A percentile compares a stretch with the other conserved stretches of the same genome.
phyloP scores from a whole-genome alignment of 768 basidiomycete species.

The Naganishia onofrii region DNA sequence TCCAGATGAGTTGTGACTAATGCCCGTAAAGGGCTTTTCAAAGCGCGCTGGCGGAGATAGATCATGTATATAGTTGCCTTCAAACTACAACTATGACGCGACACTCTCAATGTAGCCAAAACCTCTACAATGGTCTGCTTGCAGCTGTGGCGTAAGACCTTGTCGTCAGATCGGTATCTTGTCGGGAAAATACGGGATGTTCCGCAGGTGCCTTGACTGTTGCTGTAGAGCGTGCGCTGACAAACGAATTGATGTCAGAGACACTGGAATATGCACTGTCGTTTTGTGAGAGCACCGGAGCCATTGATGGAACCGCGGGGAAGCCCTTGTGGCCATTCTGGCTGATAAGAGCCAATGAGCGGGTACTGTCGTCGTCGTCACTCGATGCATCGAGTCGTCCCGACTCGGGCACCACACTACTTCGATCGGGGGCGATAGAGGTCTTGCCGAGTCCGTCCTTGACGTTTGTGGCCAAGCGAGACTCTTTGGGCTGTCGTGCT shows the following conservation, averaged over 20 bases:
- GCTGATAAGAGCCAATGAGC: neutral
- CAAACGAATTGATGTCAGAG: neutral
- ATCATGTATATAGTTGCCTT: neutral
- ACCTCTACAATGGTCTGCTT: neutral
- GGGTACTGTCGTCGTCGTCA: neutral
- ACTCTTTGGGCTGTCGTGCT: neutral
- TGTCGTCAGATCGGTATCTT: conserved; percentile 5
- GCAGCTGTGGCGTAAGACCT: conserved; percentile 14
- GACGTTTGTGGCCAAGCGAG: neutral
- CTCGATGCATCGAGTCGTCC: neutral
- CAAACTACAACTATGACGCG: neutral
- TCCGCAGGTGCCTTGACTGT: neutral
- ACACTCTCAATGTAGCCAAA: neutral
- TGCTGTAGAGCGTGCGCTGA: neutral
- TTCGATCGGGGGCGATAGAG: neutral
- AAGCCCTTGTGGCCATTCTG: neutral
- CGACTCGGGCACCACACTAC: conserved; percentile 2
- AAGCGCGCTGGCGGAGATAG: no score
- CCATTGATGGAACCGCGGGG: neutral
- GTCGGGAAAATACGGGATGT: neutral
- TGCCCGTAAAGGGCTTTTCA: no score
- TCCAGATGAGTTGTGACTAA: conserved; percentile 20
- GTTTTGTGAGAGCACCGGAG: neutral
- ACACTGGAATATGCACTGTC: neutral
- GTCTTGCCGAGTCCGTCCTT: neutral